Percentiles rank a stretch among this genome's conserved stretches.
Conservation (phyloP, 1,139 yeast species). For the Yamadazyma kanchanaburiensis region DNA sequence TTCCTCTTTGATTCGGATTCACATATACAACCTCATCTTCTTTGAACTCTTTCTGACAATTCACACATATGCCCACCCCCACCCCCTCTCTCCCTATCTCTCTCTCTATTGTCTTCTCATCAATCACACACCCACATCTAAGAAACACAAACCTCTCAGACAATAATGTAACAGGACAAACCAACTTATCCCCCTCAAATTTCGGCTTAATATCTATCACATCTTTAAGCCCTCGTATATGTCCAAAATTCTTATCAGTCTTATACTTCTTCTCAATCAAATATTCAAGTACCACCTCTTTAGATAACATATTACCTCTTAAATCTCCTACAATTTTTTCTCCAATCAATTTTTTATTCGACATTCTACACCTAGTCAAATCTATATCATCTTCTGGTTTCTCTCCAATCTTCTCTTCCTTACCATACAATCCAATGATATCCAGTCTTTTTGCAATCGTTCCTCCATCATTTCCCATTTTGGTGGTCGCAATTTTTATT, state of each 20-base stretch:
- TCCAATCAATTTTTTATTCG: slow-evolving; percentile 23
- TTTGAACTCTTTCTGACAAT: slow-evolving; percentile 23
- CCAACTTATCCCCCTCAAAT: slow-evolving; percentile 32
- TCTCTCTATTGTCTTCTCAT: slow-evolving; percentile 20
- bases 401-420: slow-evolving; percentile 12
- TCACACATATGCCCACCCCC: slow-evolving; percentile 26
- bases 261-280: slow-evolving; percentile 33
- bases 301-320: slow-evolving; percentile 65
- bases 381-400: slow-evolving; percentile 23
- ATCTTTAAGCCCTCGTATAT: slow-evolving; percentile 38
- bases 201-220: slow-evolving; percentile 23
- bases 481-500: neutral
- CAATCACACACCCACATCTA: slow-evolving; percentile 43
- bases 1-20: slow-evolving; percentile 18
- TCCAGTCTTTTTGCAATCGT: slow-evolving; percentile 47
- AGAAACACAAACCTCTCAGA: slow-evolving; percentile 27
- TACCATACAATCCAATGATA: slow-evolving; percentile 26
- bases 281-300: slow-evolving; percentile 62
- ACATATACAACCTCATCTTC: slow-evolving; percentile 31
- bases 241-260: slow-evolving; percentile 20
- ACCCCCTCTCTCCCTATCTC: slow-evolving; percentile 9
- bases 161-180: slow-evolving; percentile 48
- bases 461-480: slow-evolving; percentile 53
- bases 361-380: slow-evolving; percentile 22
- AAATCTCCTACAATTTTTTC: slow-evolving; percentile 68